Percentiles rank a stretch among this genome's conserved stretches.
Evolutionary conservation across 208 protist species (phyloP).

Genomic region (Trypanosoma mega): DNA sequence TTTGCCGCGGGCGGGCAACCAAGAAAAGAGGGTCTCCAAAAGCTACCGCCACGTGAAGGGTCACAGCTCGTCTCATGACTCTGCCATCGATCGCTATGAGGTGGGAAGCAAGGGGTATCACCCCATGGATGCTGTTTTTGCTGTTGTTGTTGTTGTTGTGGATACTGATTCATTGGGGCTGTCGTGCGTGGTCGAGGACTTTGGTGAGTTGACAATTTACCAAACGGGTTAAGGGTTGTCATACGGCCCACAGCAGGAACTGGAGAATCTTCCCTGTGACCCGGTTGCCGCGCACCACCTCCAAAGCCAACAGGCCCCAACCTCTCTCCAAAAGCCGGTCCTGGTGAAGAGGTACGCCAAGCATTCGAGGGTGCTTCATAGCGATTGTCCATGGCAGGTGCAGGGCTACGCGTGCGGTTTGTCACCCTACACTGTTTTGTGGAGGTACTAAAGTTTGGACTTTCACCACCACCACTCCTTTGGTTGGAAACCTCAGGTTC

Average conservation of each 20-base stretch:
- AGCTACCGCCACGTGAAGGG: slow-evolving; percentile 3
- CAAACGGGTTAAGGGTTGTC: slow-evolving; percentile 20
- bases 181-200: too few relatives aligned
- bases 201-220: slow-evolving; percentile 7
- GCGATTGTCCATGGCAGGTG: not conserved
- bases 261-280: slow-evolving; percentile 15
- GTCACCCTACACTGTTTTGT: not conserved
- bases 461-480: not conserved
- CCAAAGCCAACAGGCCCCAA: not conserved
- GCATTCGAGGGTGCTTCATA: not conserved
- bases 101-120: slow-evolving; percentile 7
- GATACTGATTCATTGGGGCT: too few relatives aligned
- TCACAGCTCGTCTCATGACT: slow-evolving; percentile 17
- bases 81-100: slow-evolving; percentile 21
- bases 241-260: not conserved
- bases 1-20: not conserved
- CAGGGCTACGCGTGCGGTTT: not conserved
- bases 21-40: slow-evolving; percentile 15
- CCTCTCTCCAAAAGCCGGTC: slow-evolving; percentile 4
- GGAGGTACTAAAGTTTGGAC: not conserved
- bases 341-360: slow-evolving; percentile 12
- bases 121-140: not conserved
- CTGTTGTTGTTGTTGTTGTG: slow-evolving; percentile 4
- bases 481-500: not conserved
- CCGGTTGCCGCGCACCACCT: not conserved